Evolutionary conservation across 2,329 filamentous ascomycete species (phyloP), one percentile per base, ranked within the genome.

Genomic region (Neurospora sp.): DNA sequence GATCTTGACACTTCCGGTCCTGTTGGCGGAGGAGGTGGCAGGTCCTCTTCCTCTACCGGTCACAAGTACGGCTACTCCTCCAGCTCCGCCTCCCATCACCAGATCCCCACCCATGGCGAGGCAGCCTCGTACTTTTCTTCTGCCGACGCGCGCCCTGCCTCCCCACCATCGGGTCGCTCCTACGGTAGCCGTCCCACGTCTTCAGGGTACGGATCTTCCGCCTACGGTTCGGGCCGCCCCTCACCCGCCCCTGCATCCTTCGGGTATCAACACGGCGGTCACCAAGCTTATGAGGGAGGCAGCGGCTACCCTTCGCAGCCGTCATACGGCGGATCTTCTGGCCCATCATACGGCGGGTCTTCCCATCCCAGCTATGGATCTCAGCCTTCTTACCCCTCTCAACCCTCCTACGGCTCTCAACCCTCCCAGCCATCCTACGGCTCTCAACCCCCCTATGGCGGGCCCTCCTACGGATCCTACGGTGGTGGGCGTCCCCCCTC

Each of bases 1-100:
- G 87, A 90, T 72, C 77, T 89, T 12, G 81, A 82, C 28, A 62
- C 52, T 2, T 33, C 28, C 5, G 28, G 0, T 6, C 28, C 28
- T 33, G 83, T 86, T 70, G 83, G 86, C 70, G 80, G 80, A 37
- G 66, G 67, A 38, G 66, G 67, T 39, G 23, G 67, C 8, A 36
- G 33, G 15, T 12, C 37, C 4, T 37, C 62, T 4, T 15, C 52
- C 38, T 41, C 19, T n/a, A 62, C 43, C n/a, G 70, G 6, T 19
- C 67, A 57, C 4, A 66, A 41, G 57, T 39, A 33, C 12, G 68
- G 74, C 68, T 77, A 77, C 69, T 80, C 81, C 1, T 80, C 83
- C 28, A 28, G 28, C 73, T 5, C 76, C 76, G 3, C 69, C 2
- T 62, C 52, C 3, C 74, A 81, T 57, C 79, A 79, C 3, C 65